Base-by-base conservation (phyloP, 2,329 filamentous ascomycete species). In the Claviceps paspali region DNA sequence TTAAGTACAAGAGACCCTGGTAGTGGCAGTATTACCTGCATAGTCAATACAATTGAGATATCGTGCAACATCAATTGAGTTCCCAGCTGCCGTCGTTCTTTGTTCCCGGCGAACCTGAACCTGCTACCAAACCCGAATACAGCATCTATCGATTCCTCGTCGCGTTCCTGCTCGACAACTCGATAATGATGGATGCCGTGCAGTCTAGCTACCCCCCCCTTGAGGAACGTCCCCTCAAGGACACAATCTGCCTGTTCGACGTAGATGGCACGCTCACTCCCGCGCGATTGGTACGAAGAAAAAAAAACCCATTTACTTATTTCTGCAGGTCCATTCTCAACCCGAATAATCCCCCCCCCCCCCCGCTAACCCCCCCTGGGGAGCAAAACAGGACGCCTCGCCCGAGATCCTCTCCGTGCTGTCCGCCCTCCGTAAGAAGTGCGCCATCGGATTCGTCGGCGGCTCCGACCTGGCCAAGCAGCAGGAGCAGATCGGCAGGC, bases 211-310 rank as follows among this genome's bases (percentile, higher is more conserved):
- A 79, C 62, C 80, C 86, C 39, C 74, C 85, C 44, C 75, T 96
- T 47, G 73, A 79, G 57, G 70, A 88, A 52, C 84, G 91, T 48
- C 83, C 84, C 30, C 65, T 95, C 60, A 84, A 87, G 66, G 85
- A 91, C 70, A 96, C 88, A 46, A 82, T 98, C 61, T 79, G 76
- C 54, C 79, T 98, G 45, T 98, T 98, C 62, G 91, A 98, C 62
- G 91, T 98, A 42, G 91, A 98, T 58, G 83, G 76, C 53, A 95
- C 91, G 22, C 74, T 98, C 49, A 91, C 86, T 12, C 81, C 77
- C 29, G 79, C 91, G 32, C 77, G 91, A 47, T 69, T 71, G 50
- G 83, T 92, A 67, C 43, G 68, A 59, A 34, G 8, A 17, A 24
- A 11, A 32, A 0, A 31, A 21, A 21, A 21, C 1, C 21, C 21